phyloP scores from a whole-genome alignment of 805 yeast genomes.

The Sugiyamaella chiloensis region DNA sequence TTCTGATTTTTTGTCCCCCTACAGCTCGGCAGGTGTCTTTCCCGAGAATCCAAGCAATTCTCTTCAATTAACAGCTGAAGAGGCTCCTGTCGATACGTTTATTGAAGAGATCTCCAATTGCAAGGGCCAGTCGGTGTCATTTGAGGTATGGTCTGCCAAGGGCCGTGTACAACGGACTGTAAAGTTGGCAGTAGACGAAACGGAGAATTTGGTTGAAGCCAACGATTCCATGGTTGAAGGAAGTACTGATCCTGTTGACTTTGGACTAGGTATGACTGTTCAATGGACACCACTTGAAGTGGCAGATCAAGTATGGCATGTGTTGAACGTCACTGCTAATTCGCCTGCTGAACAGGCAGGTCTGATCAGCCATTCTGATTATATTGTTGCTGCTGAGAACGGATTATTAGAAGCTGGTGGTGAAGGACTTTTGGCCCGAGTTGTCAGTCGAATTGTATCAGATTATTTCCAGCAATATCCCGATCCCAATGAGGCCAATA shows the following conservation, averaged over 20 bases:
- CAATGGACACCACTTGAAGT: conserved; percentile 76
- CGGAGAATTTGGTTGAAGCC: conserved; percentile 1
- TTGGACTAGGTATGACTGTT: conserved; percentile 59
- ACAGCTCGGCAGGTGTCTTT: background rate
- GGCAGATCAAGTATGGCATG: conserved; percentile 84
- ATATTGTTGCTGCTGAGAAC: conserved; percentile 81
- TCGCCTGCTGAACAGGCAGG: conserved; percentile 86
- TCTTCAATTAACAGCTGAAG: conserved; percentile 10
- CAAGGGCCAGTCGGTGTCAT: conserved; percentile 41
- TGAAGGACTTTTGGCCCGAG: conserved; percentile 69
- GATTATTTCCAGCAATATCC: conserved; percentile 39
- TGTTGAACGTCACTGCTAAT: conserved; percentile 64
- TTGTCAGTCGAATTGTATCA: conserved; percentile 46
- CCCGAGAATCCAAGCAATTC: background rate
- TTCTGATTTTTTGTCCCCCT: background rate
- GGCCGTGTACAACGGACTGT: conserved; percentile 47
- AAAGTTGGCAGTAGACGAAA: conserved; percentile 23
- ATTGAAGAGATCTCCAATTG: conserved; percentile 43
- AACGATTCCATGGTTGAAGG: background rate
- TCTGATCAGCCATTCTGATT: conserved; percentile 79
- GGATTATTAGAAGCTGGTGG: conserved; percentile 87
- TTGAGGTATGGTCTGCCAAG: conserved; percentile 83
- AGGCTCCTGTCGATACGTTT: conserved; percentile 30
- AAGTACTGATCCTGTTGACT: conserved; percentile 28
- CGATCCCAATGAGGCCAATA: conserved; percentile 27